phyloP scores from a whole-genome alignment of 371 early-diverging fungal genomes.

The Mucor velutinosus region DNA sequence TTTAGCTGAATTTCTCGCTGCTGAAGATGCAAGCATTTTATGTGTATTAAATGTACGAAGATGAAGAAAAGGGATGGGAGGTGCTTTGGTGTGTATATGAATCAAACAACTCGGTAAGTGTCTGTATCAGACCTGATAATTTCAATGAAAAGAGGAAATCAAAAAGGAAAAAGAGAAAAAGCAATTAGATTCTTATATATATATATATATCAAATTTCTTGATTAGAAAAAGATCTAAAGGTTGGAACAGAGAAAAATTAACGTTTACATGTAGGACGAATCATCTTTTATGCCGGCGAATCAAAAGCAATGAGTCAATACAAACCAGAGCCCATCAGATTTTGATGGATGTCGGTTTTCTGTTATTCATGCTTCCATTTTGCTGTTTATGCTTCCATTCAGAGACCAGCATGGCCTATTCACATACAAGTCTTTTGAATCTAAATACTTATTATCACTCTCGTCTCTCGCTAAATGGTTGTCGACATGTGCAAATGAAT shows the following conservation, averaged over 20 bases:
- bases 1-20: slow-evolving; percentile 19
- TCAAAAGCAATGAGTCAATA: slow-evolving; percentile 11
- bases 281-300: slow-evolving; percentile 15
- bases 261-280: slow-evolving; percentile 11
- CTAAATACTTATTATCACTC: not conserved
- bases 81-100: not conserved
- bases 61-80: not conserved
- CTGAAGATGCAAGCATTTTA: slow-evolving; percentile 20
- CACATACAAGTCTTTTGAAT: not conserved
- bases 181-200: slow-evolving; percentile 7
- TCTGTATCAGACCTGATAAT: not conserved
- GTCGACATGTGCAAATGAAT: not conserved
- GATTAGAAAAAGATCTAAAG: slow-evolving; percentile 12
- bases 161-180: not conserved
- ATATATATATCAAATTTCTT: not conserved
- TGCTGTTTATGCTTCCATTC: not conserved
- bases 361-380: not conserved
- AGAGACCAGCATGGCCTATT: not conserved
- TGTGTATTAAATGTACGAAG: not conserved
- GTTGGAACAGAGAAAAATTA: slow-evolving; percentile 10
- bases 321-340: slow-evolving; percentile 1
- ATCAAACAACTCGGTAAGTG: not conserved
- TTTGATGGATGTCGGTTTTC: not conserved
- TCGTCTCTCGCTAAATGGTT: not conserved
- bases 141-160: not conserved